These are phyloP conservation scores for Termitomyces sp. DNA, from an alignment of 768 basidiomycete genomes.

Conservation along the genomic window DNA sequence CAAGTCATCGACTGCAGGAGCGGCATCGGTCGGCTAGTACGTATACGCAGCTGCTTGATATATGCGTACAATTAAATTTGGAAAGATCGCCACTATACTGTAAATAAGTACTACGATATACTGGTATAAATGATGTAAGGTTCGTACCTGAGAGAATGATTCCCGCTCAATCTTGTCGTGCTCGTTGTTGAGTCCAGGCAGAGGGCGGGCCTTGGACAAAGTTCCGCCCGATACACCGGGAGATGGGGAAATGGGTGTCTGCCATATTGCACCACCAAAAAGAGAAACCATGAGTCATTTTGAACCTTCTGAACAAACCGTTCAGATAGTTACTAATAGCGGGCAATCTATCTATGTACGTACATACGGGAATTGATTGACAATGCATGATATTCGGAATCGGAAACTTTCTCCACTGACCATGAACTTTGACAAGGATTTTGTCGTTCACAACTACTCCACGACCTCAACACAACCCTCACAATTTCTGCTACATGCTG, in stretches of 20 bases:
- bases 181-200: not conserved
- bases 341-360: too few relatives aligned
- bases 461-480: not conserved
- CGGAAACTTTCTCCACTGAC: not conserved
- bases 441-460: conserved; percentile 4
- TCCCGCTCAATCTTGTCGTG: not conserved
- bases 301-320: not conserved
- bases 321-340: not conserved
- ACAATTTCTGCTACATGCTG: not conserved
- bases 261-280: too few relatives aligned
- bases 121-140: not conserved
- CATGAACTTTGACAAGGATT: conserved; percentile 1
- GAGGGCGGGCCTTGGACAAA: too few relatives aligned
- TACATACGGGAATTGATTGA: too few relatives aligned
- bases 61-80: not conserved
- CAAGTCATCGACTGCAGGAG: too few relatives aligned
- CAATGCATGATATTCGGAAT: not conserved
- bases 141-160: not conserved
- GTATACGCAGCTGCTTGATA: not conserved
- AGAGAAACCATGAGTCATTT: too few relatives aligned
- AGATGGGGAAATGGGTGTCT: too few relatives aligned
- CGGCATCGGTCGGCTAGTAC: too few relatives aligned
- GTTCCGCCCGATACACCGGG: too few relatives aligned
- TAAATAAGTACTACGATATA: not conserved
- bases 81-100: not conserved